These are phyloP conservation scores for Colletotrichum tamarilloi DNA, from an alignment of 2,329 filamentous ascomycete species.

Conservation along the genomic window DNA sequence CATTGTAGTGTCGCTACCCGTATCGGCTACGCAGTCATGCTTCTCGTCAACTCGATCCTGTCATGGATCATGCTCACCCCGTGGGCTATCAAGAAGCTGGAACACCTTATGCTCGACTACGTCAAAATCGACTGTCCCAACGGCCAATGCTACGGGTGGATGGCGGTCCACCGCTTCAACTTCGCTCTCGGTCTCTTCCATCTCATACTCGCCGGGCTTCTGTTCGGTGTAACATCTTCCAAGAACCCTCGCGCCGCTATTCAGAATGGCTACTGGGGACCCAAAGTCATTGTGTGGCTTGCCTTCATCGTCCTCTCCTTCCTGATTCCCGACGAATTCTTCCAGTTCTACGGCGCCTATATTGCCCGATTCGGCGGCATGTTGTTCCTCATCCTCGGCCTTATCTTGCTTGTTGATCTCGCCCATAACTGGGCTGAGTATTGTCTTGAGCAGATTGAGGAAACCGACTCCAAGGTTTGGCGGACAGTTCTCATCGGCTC, in stretches of 20 bases:
- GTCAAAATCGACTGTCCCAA: constrained; percentile 94
- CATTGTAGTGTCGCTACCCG: constrained; percentile 85
- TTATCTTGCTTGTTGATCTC: constrained; percentile 92
- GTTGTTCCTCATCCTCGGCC: constrained; percentile 90
- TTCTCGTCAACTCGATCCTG: constrained; percentile 95
- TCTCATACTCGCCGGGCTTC: constrained; percentile 82
- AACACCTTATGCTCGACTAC: constrained; percentile 92
- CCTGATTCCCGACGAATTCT: constrained; percentile 94
- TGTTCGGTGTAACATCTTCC: constrained; percentile 88
- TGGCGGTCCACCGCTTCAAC: constrained; percentile 97
- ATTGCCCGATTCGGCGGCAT: constrained; percentile 89
- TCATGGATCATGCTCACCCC: constrained; percentile 99
- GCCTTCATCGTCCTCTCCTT: constrained; percentile 90
- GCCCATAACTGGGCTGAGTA: constrained; percentile 98
- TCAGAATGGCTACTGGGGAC: constrained; percentile 99
- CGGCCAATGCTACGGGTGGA: constrained; percentile 93
- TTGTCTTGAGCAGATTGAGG: constrained; percentile 92
- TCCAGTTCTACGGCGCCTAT: constrained; percentile 96
- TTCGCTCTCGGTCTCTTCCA: constrained; percentile 97
- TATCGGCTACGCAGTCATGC: constrained; percentile 94
- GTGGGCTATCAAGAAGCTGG: constrained; percentile 96
- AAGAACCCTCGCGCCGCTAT: constrained; percentile 88
- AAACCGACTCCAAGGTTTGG: constrained; percentile 87
- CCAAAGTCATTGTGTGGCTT: constrained; percentile 92
- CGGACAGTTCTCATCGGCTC: constrained; percentile 89